These are phyloP conservation scores for Castanospermum australe DNA, from an alignment of 306 rosid species.

Conservation along the genomic window DNA sequence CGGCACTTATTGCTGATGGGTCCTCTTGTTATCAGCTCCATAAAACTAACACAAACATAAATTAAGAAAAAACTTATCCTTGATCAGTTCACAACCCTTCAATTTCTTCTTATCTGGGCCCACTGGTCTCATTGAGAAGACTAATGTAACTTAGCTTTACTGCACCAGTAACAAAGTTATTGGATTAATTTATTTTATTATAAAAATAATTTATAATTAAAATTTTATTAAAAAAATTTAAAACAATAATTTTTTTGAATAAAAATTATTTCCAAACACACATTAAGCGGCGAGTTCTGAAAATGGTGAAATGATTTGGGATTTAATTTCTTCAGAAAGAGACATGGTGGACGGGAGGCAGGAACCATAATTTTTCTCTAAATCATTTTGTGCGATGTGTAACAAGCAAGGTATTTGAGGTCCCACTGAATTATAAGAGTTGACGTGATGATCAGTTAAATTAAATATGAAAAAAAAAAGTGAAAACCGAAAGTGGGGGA, in stretches of 20 bases:
- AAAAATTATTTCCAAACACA: no score
- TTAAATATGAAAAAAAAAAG: background rate
- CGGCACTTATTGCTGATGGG: no score
- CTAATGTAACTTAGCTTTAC: slow-evolving; percentile 47
- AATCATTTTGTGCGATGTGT: background rate
- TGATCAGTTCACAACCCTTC: slow-evolving; percentile 43
- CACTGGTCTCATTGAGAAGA: slow-evolving; percentile 47
- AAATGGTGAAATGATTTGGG: no score
- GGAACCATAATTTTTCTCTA: background rate
- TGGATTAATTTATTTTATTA: no score
- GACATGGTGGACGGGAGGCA: background rate
- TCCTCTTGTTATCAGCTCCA: background rate
- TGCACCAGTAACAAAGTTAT: slow-evolving; percentile 57
- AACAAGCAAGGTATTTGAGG: background rate
- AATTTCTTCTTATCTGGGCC: slow-evolving; percentile 54
- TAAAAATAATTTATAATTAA: no score
- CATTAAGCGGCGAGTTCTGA: no score
- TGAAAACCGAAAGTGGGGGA: slow-evolving; percentile 18
- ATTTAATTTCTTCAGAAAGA: background rate
- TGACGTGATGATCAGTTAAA: background rate
- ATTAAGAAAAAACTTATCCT: background rate
- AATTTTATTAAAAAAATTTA: no score
- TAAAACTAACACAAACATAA: background rate
- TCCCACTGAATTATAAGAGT: background rate
- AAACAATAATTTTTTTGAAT: no score